Conservation (phyloP, 768 basidiomycete species). For the Trametes elegans region DNA sequence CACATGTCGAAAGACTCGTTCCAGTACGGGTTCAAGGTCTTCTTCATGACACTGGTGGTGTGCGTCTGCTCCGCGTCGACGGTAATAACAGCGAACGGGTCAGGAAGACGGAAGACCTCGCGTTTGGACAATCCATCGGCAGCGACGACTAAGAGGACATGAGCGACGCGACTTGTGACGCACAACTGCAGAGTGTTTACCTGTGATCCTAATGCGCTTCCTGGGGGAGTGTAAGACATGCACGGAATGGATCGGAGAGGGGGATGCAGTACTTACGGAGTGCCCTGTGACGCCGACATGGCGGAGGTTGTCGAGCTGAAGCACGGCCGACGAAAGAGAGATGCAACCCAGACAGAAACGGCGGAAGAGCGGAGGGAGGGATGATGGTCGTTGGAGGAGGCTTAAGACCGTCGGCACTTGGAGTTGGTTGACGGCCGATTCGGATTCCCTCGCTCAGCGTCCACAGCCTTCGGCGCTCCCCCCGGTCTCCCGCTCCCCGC, state of each 20-base stretch:
- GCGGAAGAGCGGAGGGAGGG: not conserved
- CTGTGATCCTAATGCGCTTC: constrained; percentile 80
- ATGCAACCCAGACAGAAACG: not conserved
- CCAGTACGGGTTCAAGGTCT: constrained; percentile 94
- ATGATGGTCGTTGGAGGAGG: constrained; percentile 13
- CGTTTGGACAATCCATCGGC: constrained; percentile 93
- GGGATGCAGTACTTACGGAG: constrained; percentile 27
- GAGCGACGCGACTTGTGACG: not conserved
- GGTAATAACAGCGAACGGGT: constrained; percentile 98
- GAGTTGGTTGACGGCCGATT: not conserved
- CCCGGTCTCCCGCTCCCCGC: not conserved
- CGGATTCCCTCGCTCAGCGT: not conserved
- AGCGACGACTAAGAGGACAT: constrained; percentile 74
- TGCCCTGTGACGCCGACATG: constrained; percentile 31
- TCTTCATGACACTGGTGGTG: constrained; percentile 96
- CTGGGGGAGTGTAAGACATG: constrained; percentile 31
- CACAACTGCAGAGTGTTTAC: constrained; percentile 36
- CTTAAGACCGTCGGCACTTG: not conserved
- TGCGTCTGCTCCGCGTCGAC: constrained; percentile 98
- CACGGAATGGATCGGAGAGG: not conserved
- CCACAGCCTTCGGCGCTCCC: constrained; percentile 12
- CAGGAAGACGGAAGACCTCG: constrained; percentile 93
- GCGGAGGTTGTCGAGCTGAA: not conserved
- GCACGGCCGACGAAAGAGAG: not conserved
- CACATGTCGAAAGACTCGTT: constrained; percentile 98